Conservation (phyloP, 176 grass and related monocot species). For the Triticum timopheevii region DNA sequence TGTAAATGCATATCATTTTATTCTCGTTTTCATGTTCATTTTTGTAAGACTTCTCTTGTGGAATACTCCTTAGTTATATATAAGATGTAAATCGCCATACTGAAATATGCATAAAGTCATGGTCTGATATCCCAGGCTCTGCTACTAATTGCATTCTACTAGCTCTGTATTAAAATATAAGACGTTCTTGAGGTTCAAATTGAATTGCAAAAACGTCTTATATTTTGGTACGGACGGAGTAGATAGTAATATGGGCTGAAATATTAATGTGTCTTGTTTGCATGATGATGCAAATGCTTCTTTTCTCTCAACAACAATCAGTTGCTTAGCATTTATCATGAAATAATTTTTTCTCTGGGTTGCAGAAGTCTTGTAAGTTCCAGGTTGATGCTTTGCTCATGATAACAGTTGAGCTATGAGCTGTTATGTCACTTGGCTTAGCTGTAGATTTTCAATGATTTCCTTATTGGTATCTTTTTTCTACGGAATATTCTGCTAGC, state of each 20-base stretch:
- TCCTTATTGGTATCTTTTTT: background rate
- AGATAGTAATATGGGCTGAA: background rate
- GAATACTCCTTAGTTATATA: background rate
- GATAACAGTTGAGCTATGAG: conserved; percentile 14
- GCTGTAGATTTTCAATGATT: conserved; percentile 13
- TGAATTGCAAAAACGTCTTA: too few species aligned
- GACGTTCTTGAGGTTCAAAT: too few species aligned
- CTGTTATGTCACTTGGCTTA: conserved; percentile 1
- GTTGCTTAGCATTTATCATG: background rate
- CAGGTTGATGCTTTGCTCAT: background rate
- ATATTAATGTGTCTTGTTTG: background rate
- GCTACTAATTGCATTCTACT: background rate
- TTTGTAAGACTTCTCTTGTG: background rate
- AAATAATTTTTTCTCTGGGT: background rate
- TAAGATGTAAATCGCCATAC: background rate
- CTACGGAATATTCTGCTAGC: background rate
- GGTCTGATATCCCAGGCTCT: background rate
- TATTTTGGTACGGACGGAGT: too few species aligned
- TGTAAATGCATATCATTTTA: background rate
- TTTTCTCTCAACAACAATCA: conserved; percentile 1
- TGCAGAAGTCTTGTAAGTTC: background rate
- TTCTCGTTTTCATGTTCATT: background rate
- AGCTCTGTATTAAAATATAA: too few species aligned
- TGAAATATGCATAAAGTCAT: background rate
- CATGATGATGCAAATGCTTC: background rate